These are phyloP conservation scores for Colletotrichum destructivum DNA, from an alignment of 2,329 filamentous ascomycete species.

Conservation along the genomic window DNA sequence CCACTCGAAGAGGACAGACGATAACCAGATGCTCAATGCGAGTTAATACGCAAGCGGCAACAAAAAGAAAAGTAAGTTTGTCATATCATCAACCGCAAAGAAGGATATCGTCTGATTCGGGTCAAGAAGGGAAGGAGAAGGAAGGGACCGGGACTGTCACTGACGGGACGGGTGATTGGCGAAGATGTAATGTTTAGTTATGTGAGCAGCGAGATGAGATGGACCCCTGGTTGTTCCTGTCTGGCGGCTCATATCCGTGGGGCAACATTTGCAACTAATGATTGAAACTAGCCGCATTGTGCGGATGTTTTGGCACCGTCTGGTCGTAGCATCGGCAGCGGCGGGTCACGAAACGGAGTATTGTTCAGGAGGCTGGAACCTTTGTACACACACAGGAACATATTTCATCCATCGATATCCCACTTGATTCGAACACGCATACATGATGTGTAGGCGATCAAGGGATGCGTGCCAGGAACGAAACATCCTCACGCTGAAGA, in stretches of 20 bases:
- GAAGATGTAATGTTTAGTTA: not conserved
- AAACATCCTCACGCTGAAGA: not conserved
- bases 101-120: too few relatives aligned
- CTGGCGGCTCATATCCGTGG: not conserved
- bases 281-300: not conserved
- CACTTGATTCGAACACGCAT: not conserved
- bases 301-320: too few relatives aligned
- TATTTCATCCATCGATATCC: not conserved
- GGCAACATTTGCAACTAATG: not conserved
- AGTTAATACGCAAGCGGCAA: too few relatives aligned
- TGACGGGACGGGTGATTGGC: not conserved
- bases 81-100: too few relatives aligned
- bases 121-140: not conserved
- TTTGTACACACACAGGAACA: not conserved
- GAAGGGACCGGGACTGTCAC: not conserved
- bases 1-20: too few relatives aligned
- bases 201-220: not conserved
- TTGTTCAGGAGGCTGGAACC: not conserved
- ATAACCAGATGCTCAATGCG: too few relatives aligned
- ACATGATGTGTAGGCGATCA: not conserved
- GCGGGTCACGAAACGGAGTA: not conserved
- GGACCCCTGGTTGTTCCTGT: too few relatives aligned
- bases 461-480: not conserved
- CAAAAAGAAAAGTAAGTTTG: too few relatives aligned
- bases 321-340: not conserved